Percentiles rank a stretch among this genome's conserved stretches.
phyloP scores from a whole-genome alignment of 148 eudicot species.

The Rhododendron henanense region DNA sequence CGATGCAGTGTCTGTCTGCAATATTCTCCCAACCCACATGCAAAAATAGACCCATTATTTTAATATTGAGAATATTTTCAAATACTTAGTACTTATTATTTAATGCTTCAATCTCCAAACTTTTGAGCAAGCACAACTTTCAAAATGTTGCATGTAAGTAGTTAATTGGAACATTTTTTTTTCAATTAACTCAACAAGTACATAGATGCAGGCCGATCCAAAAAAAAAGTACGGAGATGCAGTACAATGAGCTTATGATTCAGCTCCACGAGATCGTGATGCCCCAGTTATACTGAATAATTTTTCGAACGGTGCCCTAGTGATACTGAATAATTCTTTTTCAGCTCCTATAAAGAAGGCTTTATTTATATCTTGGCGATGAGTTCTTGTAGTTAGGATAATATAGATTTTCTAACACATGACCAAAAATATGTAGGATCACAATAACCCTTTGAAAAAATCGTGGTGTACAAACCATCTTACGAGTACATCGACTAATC shows the following conservation, averaged over 20 bases:
- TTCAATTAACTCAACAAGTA: background rate
- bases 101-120: background rate
- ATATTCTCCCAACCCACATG: conserved; percentile 29
- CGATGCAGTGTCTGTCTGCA: conserved; percentile 93
- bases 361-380: no score
- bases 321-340: background rate
- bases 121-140: background rate
- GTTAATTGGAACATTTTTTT: background rate
- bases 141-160: background rate
- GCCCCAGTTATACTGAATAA: background rate
- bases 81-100: background rate
- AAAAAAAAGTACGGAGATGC: background rate
- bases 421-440: no score
- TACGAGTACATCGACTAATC: no score
- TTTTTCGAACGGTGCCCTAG: background rate
- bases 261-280: background rate
- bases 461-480: no score
- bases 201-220: background rate
- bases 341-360: no score
- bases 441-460: no score
- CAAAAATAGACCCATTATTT: conserved; percentile 5
- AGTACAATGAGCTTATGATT: background rate
- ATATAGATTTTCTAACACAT: no score
- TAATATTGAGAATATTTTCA: background rate
- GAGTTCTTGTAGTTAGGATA: no score